A percentile compares a stretch with the other conserved stretches of the same genome.
These are phyloP conservation scores for Kuraishia piskuri DNA, from an alignment of 805 yeast species.

Conservation along the genomic window DNA sequence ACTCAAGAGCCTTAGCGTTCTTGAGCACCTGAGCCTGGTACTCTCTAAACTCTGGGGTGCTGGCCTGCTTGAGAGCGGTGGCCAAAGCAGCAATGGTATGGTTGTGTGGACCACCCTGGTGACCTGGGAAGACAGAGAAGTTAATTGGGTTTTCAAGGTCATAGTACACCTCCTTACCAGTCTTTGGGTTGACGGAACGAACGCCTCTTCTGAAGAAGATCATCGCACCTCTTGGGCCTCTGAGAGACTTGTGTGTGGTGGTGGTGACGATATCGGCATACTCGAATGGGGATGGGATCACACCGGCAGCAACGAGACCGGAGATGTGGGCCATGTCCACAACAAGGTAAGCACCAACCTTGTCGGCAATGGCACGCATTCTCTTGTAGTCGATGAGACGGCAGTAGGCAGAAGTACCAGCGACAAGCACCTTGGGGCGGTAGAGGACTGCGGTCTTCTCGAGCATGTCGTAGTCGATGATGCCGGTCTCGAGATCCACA, in stretches of 20 bases:
- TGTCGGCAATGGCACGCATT: conserved; percentile 94
- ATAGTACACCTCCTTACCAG: conserved; percentile 84
- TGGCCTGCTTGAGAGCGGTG: conserved; percentile 92
- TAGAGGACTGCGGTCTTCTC: conserved; percentile 85
- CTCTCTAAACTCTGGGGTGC: conserved; percentile 80
- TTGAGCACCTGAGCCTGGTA: conserved; percentile 84
- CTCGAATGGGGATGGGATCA: conserved; percentile 92
- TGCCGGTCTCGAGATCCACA: conserved; percentile 83
- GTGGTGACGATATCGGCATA: conserved; percentile 97
- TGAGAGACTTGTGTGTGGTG: conserved; percentile 95
- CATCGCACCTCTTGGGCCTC: conserved; percentile 99
- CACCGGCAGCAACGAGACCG: conserved; percentile 93
- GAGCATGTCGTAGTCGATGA: conserved; percentile 92
- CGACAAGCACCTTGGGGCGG: conserved; percentile 95
- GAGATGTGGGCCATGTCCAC: conserved; percentile 99
- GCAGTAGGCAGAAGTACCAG: conserved; percentile 98
- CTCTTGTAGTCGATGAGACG: conserved; percentile 93
- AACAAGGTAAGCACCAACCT: conserved; percentile 92
- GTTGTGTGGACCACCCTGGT: conserved; percentile 99
- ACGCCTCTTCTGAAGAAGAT: conserved; percentile 97
- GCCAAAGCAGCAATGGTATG: conserved; percentile 98
- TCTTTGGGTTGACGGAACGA: conserved; percentile 76
- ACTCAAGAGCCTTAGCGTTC: conserved; percentile 81
- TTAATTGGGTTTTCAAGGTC: conserved; percentile 93
- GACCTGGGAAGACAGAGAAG: conserved; percentile 99